Base-by-base conservation (phyloP, 2,329 filamentous ascomycete genomes). In the Clarireedia homoeocarpa region DNA sequence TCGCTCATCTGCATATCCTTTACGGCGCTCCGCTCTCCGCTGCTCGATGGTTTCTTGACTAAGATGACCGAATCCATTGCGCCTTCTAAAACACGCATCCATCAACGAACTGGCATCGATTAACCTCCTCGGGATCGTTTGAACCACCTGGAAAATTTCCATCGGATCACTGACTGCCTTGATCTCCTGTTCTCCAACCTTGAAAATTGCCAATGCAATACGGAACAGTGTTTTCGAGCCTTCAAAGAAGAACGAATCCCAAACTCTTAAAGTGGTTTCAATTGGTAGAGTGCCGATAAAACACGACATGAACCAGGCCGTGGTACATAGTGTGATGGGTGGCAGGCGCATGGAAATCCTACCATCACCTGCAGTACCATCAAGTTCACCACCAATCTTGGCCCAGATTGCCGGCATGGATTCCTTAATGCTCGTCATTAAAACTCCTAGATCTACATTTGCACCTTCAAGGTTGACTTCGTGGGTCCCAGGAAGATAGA, bases 301-400 rank as follows among this genome's bases (percentile, higher is more conserved):
- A 65, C 94, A 88, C 49, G 89, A 95, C 92, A 97, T 96, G 71
- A 97, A 95, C 92, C 92, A 97, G 4, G 91, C 89, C 9, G 91
- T 96, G 71, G 94, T 90, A 63, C 91, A 95, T 5, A 97, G 79
- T 0, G 89, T 94, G 62, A 97, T 92, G 12, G 92, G 91, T 0
- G 92, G 92, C 10, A 96, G 79, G 4, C 87, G 80, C 58, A 67
- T 66, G 2, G 74, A 72, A 15, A 73, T 69, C 48, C 55, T 62
- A 10, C 59, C 61, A 58, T 64, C 51, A 9, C 60, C 61, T 48
- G 61, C 57, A 15, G 63, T 58, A 14, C 66, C 64, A 62, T 89
- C 85, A 40, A 89, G 77, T 71, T 92, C 87, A 59, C 84, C 84
- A 30, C 89, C 89, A 63, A 97, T 91, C 69, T 95, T 95, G 55